These are phyloP conservation scores for Syzygium oleosum DNA, from an alignment of 345 rosid genomes.

Conservation along the genomic window DNA sequence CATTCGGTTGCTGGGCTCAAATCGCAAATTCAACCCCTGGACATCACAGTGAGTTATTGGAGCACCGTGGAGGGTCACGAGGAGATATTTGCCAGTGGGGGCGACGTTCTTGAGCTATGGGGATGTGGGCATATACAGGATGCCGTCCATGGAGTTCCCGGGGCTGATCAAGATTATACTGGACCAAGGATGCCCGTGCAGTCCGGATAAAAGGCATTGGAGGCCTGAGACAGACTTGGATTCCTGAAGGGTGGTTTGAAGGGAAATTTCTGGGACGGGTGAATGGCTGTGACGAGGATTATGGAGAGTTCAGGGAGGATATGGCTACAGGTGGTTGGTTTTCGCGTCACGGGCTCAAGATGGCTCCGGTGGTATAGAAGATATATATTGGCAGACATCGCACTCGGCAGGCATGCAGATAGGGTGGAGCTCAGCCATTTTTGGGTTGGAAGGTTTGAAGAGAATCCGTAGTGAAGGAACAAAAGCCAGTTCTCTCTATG, in stretches of 20 bases:
- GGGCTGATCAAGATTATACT: conserved; percentile 55
- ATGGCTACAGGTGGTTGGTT: conserved; percentile 60
- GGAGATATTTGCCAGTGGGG: conserved; percentile 24
- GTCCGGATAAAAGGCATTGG: conserved; percentile 85
- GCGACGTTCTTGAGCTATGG: conserved; percentile 57
- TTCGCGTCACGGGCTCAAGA: conserved; percentile 90
- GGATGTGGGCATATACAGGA: conserved; percentile 46
- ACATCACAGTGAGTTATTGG: conserved; percentile 65
- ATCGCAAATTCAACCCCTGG: conserved; percentile 51
- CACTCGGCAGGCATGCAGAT: conserved; percentile 26
- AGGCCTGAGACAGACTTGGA: conserved; percentile 26
- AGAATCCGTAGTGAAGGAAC: conserved; percentile 21
- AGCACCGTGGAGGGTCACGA: conserved; percentile 60
- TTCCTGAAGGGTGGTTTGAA: conserved; percentile 45
- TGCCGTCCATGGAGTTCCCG: conserved; percentile 71
- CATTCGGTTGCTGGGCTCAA: conserved; percentile 33
- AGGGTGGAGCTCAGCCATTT: conserved; percentile 51
- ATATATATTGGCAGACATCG: conserved; percentile 54
- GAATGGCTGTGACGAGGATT: conserved; percentile 57
- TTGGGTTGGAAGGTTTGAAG: conserved; percentile 43
- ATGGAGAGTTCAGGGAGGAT: conserved; percentile 62
- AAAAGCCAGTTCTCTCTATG: background rate
- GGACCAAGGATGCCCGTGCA: conserved; percentile 53
- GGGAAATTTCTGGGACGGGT: conserved; percentile 34
- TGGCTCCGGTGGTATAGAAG: conserved; percentile 64